A percentile compares a stretch with the other conserved stretches of the same genome.
Conservation (phyloP, 768 basidiomycete species). For the Termitomyces sp. region DNA sequence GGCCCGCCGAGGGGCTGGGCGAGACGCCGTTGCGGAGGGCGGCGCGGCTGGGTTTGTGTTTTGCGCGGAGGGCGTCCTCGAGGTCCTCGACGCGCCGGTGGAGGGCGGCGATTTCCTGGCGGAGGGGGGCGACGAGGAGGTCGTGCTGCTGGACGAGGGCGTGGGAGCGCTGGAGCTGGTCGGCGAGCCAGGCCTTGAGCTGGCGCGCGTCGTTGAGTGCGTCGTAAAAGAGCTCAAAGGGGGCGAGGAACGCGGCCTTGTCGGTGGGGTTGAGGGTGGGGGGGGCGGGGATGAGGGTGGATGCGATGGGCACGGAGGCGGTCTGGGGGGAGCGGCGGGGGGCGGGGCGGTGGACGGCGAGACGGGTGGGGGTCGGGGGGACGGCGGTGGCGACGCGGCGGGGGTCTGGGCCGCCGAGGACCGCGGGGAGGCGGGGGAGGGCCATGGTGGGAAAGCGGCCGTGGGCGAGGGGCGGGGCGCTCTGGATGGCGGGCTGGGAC, state of each 20-base stretch:
- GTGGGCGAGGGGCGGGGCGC: constrained; percentile 60
- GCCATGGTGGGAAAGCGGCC: constrained; percentile 57
- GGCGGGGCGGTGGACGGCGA: constrained; percentile 39
- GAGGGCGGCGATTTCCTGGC: constrained; percentile 54
- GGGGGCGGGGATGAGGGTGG: constrained; percentile 60
- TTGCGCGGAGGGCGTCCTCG: constrained; percentile 41
- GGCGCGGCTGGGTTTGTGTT: constrained; percentile 25
- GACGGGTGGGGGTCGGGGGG: constrained; percentile 66
- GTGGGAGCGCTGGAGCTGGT: constrained; percentile 64
- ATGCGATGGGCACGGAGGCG: constrained; percentile 63
- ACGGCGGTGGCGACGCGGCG: constrained; percentile 54
- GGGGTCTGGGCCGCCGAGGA: constrained; percentile 33
- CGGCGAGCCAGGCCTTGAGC: constrained; percentile 69
- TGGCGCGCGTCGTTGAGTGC: constrained; percentile 76
- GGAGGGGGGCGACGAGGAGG: constrained; percentile 49
- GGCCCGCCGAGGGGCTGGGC: constrained; percentile 13
- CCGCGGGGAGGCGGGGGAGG: constrained; percentile 57
- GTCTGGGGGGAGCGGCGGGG: constrained; percentile 43
- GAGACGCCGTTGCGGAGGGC: constrained; percentile 32
- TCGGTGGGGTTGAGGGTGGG: constrained; percentile 63
- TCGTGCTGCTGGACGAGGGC: constrained; percentile 55
- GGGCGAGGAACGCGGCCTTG: constrained; percentile 73
- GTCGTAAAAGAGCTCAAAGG: constrained; percentile 82
- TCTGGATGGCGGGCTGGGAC: constrained; percentile 65
- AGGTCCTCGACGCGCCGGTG: constrained; percentile 64